Evolutionary conservation across 192 early-diverging fungal species (phyloP).

Genomic region (Mortierella antarctica): DNA sequence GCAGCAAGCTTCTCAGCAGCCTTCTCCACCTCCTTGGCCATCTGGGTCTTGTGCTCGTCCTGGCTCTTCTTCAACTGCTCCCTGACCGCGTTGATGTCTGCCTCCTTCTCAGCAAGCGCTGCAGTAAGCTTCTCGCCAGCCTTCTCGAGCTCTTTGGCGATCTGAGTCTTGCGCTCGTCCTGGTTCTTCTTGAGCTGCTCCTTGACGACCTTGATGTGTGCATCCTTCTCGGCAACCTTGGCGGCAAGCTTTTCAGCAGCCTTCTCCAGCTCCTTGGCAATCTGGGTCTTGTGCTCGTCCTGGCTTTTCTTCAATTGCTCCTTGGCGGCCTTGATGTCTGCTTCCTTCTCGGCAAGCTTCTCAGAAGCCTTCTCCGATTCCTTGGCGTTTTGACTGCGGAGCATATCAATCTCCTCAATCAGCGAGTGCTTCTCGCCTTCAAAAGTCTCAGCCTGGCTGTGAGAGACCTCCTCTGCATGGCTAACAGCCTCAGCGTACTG

Average conservation of each 20-base stretch:
- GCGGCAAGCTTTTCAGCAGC: constrained; percentile 7
- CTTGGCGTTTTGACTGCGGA: constrained; percentile 17
- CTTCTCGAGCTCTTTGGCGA: constrained; percentile 24
- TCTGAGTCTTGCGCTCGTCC: constrained; percentile 23
- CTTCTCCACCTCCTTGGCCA: constrained; percentile 24
- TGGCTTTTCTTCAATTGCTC: constrained; percentile 23
- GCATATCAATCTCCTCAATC: constrained; percentile 49
- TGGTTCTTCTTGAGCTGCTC: constrained; percentile 20
- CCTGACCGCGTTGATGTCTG: constrained; percentile 17
- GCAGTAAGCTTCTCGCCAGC: constrained; percentile 9
- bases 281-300: constrained; percentile 24
- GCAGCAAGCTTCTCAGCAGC: constrained; percentile 8
- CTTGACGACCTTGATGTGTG: constrained; percentile 17
- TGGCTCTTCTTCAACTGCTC: constrained; percentile 22
- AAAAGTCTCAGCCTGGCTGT: constrained; percentile 36
- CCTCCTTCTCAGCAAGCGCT: constrained; percentile 11
- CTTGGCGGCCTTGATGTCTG: constrained; percentile 12
- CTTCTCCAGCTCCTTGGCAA: constrained; percentile 25
- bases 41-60: constrained; percentile 23
- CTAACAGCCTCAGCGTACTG: constrained; percentile 31
- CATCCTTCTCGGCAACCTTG: constrained; percentile 17
- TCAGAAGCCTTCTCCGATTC: constrained; percentile 24
- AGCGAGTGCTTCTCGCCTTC: constrained; percentile 42
- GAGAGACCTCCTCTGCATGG: constrained; percentile 39
- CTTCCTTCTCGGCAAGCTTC: constrained; percentile 3